Conservation (phyloP, 2,329 filamentous ascomycete species). For the Erysiphe pulchra region DNA sequence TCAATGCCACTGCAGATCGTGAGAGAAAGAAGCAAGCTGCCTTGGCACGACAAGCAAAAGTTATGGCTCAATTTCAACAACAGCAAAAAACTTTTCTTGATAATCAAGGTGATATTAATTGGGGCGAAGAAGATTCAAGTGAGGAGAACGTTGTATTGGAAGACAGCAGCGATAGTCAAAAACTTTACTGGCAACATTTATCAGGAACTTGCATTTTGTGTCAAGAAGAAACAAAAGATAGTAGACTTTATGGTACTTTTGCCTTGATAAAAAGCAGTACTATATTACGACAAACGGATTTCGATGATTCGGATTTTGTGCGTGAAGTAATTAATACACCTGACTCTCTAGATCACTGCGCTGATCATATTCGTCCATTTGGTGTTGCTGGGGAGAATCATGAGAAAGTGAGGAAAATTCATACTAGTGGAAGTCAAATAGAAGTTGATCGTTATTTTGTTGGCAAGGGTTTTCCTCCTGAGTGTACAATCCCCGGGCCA, state of each 20-base stretch:
- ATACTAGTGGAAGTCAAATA: constrained; percentile 43
- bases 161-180: constrained; percentile 36
- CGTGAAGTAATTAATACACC: constrained; percentile 61
- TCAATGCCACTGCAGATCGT: constrained; percentile 31
- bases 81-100: constrained; percentile 90
- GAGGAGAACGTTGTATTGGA: constrained; percentile 35
- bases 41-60: constrained; percentile 63
- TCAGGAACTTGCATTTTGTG: constrained; percentile 84
- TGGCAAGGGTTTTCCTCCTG: constrained; percentile 64
- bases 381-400: constrained; percentile 76
- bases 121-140: constrained; percentile 59
- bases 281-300: constrained; percentile 66
- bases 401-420: constrained; percentile 48
- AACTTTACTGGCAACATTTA: constrained; percentile 72
- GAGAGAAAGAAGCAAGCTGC: constrained; percentile 80
- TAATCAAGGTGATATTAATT: constrained; percentile 67
- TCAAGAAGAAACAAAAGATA: constrained; percentile 84
- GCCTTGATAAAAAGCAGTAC: constrained; percentile 67
- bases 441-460: constrained; percentile 55
- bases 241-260: constrained; percentile 76
- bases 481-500: constrained; percentile 41
- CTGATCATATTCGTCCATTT: constrained; percentile 64
- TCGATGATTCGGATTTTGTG: constrained; percentile 60
- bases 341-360: constrained; percentile 57
- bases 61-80: constrained; percentile 96